phyloP scores from a whole-genome alignment of 176 grass and related monocot species.

The Canna indica region DNA sequence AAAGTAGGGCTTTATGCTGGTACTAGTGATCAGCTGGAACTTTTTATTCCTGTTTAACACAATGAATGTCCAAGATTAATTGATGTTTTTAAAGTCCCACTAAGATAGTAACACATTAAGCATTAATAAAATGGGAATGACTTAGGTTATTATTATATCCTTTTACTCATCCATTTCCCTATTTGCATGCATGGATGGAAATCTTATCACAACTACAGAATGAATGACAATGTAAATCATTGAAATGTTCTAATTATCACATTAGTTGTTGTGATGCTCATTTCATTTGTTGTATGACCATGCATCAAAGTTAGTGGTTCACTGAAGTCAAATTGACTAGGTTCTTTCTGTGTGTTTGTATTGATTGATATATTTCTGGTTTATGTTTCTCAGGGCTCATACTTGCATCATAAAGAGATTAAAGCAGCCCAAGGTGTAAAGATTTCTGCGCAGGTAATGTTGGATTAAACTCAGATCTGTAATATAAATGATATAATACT shows the following conservation, averaged over 20 bases:
- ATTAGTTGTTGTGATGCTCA: background rate
- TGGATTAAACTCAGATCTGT: constrained; percentile 2
- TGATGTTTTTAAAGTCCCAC: background rate
- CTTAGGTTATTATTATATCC: background rate
- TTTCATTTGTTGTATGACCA: background rate
- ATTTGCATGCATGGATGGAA: background rate
- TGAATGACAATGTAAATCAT: background rate
- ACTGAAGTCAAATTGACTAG: background rate
- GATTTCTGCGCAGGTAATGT: constrained; percentile 71
- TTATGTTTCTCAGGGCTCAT: constrained; percentile 50
- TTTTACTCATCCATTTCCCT: background rate
- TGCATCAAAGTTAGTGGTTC: too few relatives aligned
- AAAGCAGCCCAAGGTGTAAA: constrained; percentile 93
- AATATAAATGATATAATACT: too few relatives aligned
- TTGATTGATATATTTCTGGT: background rate
- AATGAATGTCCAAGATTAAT: background rate
- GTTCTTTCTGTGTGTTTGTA: background rate
- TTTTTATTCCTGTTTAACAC: background rate
- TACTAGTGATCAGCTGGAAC: background rate
- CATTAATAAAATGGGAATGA: too few relatives aligned
- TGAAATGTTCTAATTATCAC: background rate
- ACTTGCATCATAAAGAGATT: constrained; percentile 76
- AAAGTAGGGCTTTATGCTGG: background rate
- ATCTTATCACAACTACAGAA: background rate
- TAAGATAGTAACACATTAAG: too few relatives aligned